phyloP scores from a whole-genome alignment of 176 grass and related monocot genomes.

The Sorghum bicolor region Sorghum_bicolor_NCBIv3 NC_012875.2:45162001-45162500 shows the following conservation, averaged over 20 bases:
- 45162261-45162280: neutral
- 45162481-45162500: neutral
- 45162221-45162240: neutral
- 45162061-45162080: neutral
- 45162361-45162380: neutral
- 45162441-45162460: neutral
- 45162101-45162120: neutral
- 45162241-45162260: neutral
- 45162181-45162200: neutral
- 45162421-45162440: neutral
- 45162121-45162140: neutral
- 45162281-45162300: neutral
- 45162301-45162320: neutral
- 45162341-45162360: conserved; percentile 2
- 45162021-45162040: neutral
- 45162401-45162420: neutral
- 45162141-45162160: neutral
- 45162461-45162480: neutral
- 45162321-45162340: neutral
- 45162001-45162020: neutral
- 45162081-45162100: neutral
- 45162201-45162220: conserved; percentile 17
- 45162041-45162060: neutral
- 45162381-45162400: neutral
- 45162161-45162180: neutral